Base-by-base conservation (phyloP, 2,329 filamentous ascomycete species). In the Aspergillus ibericus region DNA sequence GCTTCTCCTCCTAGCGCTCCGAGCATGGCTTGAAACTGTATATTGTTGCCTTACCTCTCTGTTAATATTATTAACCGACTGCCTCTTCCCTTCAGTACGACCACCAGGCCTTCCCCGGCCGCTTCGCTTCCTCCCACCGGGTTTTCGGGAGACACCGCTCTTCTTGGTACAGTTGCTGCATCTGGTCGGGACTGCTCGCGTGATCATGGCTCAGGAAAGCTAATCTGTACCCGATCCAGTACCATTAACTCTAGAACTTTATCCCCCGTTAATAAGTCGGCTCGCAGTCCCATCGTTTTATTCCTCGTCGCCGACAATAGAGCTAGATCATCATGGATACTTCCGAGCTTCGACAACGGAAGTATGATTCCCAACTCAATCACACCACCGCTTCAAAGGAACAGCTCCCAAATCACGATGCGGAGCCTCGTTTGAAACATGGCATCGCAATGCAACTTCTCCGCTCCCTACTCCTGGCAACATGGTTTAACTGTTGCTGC, bases 401-500 rank as follows among this genome's bases (percentile, higher is more conserved):
- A n/a, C 49, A 63, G 48, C 42, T 46, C 48, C 61, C 68, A 50
- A 63, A 65, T 8, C 55, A 65, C 38, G 60, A 69, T 65, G 53
- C 59, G 47, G 69, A 76, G 29, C 75, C 73, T 15, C 68, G 69
- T 49, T 65, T 79, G 56, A 80, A 81, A 63, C 77, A 82, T 75
- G 78, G 78, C 22, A 65, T 75, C 44, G 66, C 72, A 12, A 76
- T 77, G 68, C 80, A 82, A 59, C 56, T 80, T 16, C 46, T 81
- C 25, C 78, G 80, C 32, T 77, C 78, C 34, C 60, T 81, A n/a
- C 55, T 77, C 10, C 71, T 81, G 22, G 63, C 74, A 35, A 73
- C 75, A 20, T 82, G 78, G 78, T 78, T 80, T 60, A 71, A 77
- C 59, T 74, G 73, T 57, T 78, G 76, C 61, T 74, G 72, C 52